Conservation (phyloP, 2,329 filamentous ascomycete genomes). For the Amauroascus verrucosus region DNA sequence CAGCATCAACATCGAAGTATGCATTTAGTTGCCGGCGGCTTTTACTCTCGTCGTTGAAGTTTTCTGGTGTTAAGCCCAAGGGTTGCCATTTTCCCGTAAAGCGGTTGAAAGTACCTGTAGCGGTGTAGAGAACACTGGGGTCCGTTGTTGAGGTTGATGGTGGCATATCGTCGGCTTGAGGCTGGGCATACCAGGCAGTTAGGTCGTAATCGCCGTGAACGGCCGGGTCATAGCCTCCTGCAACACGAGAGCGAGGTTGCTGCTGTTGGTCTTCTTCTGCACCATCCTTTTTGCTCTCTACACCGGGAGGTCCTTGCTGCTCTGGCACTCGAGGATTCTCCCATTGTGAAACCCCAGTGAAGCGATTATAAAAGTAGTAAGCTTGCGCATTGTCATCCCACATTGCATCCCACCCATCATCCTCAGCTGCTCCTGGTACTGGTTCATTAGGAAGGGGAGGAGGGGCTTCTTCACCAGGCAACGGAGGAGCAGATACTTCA, state of each 20-base stretch:
- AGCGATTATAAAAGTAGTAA: slow-evolving; percentile 79
- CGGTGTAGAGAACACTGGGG: slow-evolving; percentile 47
- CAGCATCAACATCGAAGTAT: slow-evolving; percentile 91
- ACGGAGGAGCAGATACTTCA: slow-evolving; percentile 27
- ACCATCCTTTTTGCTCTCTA: slow-evolving; percentile 26
- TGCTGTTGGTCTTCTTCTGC: slow-evolving; percentile 30
- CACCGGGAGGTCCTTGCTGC: slow-evolving; percentile 23
- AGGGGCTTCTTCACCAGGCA: slow-evolving; percentile 36
- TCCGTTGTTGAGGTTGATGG: slow-evolving; percentile 29
- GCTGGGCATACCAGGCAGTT: slow-evolving; percentile 80
- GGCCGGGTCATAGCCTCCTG: slow-evolving; percentile 81
- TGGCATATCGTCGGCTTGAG: slow-evolving; percentile 28
- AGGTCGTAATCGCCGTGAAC: slow-evolving; percentile 96
- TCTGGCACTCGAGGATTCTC: slow-evolving; percentile 68
- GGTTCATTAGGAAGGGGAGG: slow-evolving; percentile 46
- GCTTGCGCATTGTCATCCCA: slow-evolving; percentile 60
- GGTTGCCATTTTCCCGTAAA: slow-evolving; percentile 78
- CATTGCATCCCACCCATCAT: slow-evolving; percentile 69
- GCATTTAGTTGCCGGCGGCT: slow-evolving; percentile 79
- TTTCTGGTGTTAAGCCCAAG: slow-evolving; percentile 56
- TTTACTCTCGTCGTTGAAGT: slow-evolving; percentile 80
- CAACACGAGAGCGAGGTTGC: slow-evolving; percentile 31
- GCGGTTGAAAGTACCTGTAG: slow-evolving; percentile 74
- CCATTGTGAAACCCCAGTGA: slow-evolving; percentile 67
- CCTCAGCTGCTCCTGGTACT: slow-evolving; percentile 36